Evolutionary conservation across 495 filamentous ascomycete genomes (phyloP).

Genomic region (Aspergillus cavernicola): DNA sequence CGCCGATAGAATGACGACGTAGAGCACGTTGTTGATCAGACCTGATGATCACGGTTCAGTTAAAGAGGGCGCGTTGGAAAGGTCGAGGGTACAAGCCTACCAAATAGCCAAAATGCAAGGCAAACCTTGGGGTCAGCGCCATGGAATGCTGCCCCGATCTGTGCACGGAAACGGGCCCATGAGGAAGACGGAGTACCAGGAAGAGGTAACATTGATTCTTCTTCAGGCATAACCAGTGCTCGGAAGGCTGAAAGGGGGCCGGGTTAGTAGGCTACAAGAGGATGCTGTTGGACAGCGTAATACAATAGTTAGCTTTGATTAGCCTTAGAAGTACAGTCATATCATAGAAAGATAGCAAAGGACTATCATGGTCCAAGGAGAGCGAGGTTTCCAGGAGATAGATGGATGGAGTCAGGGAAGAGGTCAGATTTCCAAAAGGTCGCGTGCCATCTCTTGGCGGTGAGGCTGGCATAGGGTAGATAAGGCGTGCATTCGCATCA

Average conservation of each 20-base stretch:
- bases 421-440: not conserved
- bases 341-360: not conserved
- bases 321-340: not conserved
- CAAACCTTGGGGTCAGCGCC: conserved; percentile 71
- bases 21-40: conserved; percentile 95
- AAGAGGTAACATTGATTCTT: conserved; percentile 54
- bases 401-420: not conserved
- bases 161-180: conserved; percentile 64
- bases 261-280: conserved; percentile 17
- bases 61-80: not conserved
- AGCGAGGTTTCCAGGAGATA: not conserved
- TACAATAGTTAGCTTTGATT: not conserved
- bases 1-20: conserved; percentile 94
- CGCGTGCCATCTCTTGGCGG: conserved; percentile 8
- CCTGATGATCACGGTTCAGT: conserved; percentile 47
- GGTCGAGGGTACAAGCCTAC: conserved; percentile 43
- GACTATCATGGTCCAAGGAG: not conserved
- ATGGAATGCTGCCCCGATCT: conserved; percentile 59
- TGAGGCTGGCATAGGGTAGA: conserved; percentile 2
- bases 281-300: not conserved
- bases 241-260: conserved; percentile 5
- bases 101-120: conserved; percentile 88
- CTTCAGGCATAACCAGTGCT: conserved; percentile 18
- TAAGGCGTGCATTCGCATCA: not conserved
- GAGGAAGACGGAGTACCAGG: conserved; percentile 72